phyloP scores from a whole-genome alignment of 306 rosid species.

The Medicago lupulina region DNA sequence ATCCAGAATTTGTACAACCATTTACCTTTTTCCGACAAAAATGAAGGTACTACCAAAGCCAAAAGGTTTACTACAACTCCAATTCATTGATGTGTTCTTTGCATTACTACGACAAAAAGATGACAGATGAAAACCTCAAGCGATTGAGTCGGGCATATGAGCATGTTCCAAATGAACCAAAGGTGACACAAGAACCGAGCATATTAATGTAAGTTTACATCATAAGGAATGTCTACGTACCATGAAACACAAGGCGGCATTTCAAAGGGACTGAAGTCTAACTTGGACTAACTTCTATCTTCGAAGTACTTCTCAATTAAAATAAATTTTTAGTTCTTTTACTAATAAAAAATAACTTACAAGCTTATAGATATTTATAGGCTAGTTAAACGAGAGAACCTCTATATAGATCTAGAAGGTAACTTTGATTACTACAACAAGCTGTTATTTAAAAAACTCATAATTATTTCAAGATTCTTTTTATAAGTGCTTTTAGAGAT shows the following conservation, averaged over 20 bases:
- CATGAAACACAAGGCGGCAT: slow-evolving; percentile 17
- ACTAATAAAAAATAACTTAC: neutral
- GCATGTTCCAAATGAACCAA: slow-evolving; percentile 10
- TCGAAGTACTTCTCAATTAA: neutral
- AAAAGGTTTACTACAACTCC: slow-evolving; percentile 3
- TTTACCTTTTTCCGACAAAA: slow-evolving; percentile 12
- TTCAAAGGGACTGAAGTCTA: neutral
- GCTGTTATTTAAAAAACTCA: neutral
- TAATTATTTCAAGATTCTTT: neutral
- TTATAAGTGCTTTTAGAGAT: neutral
- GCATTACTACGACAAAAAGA: slow-evolving; percentile 6
- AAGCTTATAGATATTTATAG: neutral
- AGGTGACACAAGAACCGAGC: slow-evolving; percentile 12
- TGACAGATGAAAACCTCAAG: slow-evolving; percentile 1
- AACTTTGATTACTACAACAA: neutral
- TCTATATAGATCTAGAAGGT: neutral
- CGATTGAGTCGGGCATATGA: neutral
- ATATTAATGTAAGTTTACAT: slow-evolving; percentile 8
- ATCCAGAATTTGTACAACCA: slow-evolving; percentile 31
- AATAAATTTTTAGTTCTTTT: neutral
- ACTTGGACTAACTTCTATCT: neutral
- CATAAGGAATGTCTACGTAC: neutral
- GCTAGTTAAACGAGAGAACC: neutral
- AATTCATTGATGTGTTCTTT: slow-evolving; percentile 1
- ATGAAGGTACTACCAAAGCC: neutral